Evolutionary conservation across 2,329 filamentous ascomycete species (phyloP), one percentile per base, ranked within the genome.

Genomic region (Penicillium freii): DNA sequence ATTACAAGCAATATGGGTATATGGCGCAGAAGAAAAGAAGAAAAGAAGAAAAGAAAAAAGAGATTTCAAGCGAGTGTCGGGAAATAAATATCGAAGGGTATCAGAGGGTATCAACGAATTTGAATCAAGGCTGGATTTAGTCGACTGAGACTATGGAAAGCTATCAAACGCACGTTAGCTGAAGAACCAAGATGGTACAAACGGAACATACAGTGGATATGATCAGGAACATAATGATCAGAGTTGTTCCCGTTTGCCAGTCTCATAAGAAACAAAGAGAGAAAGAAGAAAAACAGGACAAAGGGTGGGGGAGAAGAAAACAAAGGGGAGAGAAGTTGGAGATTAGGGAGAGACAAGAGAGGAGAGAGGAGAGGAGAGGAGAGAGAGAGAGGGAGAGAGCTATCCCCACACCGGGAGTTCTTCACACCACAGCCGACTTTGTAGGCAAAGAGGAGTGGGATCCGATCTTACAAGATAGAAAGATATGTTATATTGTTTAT

Each of bases 1-100:
- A 66, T 66, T 59, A 66, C 51, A 64, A 59, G 38, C 38, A 55
- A 56, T 56, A 54, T 60, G 60, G 62, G 58, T 60, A 60, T 60
- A 63, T 61, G 48, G 25, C 34, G 19, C 36, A 47, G 17, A 51
- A 27, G 43, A 47, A 44, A 38, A 39, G 19, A 43, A 58, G 23
- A 50, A 5, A 21, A 42, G 38, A 54, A n/a, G n/a, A n/a, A n/a
- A n/a, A n/a, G n/a, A n/a, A n/a, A n/a, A 25, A 42, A 59, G 31
- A 44, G 6, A n/a, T 31, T n/a, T 39, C 21, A 45, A 64, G 60
- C 40, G 57, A 58, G 42, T 52, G 64, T 64, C 56, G 54, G 64
- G 58, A 64, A 62, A 51, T 23, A 47, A 55, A 53, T 29, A 53
- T 27, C 11, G 31, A 63, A 45, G 54, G 47, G 51, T 43, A 58